Evolutionary conservation across 1,284 basidiomycete genomes (phyloP), one percentile per base, ranked within the genome.

Genomic region (Apiotrichum gamsii): DNA sequence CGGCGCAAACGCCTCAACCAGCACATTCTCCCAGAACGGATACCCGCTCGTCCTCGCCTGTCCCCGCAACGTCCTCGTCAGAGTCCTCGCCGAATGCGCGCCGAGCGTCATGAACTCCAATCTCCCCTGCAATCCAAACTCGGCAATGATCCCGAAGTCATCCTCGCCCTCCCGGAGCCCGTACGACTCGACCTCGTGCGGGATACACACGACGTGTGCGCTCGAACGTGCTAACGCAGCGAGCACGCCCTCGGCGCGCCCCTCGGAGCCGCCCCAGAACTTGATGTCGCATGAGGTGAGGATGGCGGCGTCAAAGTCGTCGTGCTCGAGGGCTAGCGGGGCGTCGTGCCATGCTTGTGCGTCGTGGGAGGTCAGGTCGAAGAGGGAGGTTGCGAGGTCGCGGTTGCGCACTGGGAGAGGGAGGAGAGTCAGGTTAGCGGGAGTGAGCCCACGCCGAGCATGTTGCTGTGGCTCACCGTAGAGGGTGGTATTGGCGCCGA

Each of bases 271-370:
- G 11, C n/a, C 13, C 39, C 39, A 40, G 29, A 40, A 40, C 29
- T 40, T 31, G n/a, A 28, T 29, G 39, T 40, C 39, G 19, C 39
- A 40, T 14, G 39, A 20, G 29, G 19, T 31, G 28, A 40, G 28
- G 5, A 40, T 16, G 6, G 29, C 39, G 5, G 31, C 29, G 19
- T 40, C 39, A 13, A 15, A 31, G 16, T 31, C 29, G 14, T 19
- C 39, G n/a, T n/a, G n/a, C n/a, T n/a, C n/a, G n/a, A n/a, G n/a
- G n/a, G n/a, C n/a, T n/a, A n/a, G n/a, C n/a, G n/a, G n/a, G n/a
- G n/a, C n/a, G n/a, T n/a, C n/a, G n/a, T n/a, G n/a, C n/a, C n/a
- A n/a, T n/a, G n/a, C n/a, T n/a, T n/a, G n/a, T n/a, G n/a, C n/a
- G n/a, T n/a, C n/a, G n/a, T n/a, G n/a, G n/a, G n/a, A n/a, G n/a